A percentile compares a stretch with the other conserved stretches of the same genome.
These are phyloP conservation scores for Hymenoscyphus repandus DNA, from an alignment of 2,329 filamentous ascomycete species.

Conservation along the genomic window DNA sequence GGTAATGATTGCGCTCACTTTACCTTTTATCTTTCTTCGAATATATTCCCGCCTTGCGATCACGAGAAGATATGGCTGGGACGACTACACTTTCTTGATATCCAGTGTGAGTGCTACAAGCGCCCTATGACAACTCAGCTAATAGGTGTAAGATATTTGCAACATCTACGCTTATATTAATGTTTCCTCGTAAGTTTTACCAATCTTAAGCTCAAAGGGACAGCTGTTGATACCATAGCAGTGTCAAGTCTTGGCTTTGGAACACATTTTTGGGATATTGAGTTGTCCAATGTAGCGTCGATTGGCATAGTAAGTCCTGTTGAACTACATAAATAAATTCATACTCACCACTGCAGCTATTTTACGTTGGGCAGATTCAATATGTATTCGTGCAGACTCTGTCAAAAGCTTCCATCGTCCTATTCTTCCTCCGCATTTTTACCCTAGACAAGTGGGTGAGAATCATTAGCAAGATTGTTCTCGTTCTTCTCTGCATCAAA, in stretches of 20 bases:
- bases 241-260: background rate
- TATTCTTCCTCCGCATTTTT: conserved; percentile 14
- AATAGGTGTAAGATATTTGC: background rate
- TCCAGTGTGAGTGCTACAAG: background rate
- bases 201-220: background rate
- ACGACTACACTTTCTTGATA: conserved; percentile 3
- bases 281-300: background rate
- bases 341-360: background rate
- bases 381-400: conserved; percentile 12
- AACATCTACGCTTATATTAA: background rate
- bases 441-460: background rate
- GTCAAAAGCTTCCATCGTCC: conserved; percentile 9
- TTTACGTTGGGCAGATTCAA: conserved; percentile 5
- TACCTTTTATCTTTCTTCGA: background rate
- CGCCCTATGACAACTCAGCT: background rate
- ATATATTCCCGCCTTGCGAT: background rate
- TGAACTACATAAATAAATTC: background rate
- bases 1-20: background rate
- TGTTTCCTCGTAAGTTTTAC: conserved; percentile 1
- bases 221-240: background rate
- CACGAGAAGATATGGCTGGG: background rate
- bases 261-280: background rate
- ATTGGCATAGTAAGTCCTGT: background rate
- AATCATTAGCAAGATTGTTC: background rate
- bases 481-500: conserved; percentile 7